phyloP scores from a whole-genome alignment of 495 filamentous ascomycete genomes.

The Lasiosphaeria miniovina region DNA sequence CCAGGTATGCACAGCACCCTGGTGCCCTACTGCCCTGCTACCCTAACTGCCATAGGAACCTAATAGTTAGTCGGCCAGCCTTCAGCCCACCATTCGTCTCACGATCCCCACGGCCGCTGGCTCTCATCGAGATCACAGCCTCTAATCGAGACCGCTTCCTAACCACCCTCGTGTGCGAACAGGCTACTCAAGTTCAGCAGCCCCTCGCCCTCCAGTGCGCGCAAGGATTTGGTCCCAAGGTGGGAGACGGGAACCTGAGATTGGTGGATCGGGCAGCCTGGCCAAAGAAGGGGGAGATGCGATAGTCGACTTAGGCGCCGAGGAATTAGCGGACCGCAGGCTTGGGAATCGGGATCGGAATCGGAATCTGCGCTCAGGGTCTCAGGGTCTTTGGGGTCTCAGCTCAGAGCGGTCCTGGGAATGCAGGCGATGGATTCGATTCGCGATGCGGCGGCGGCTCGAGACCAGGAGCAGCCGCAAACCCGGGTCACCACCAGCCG shows the following conservation, averaged over 20 bases:
- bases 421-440: conserved; percentile 7
- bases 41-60: too few relatives aligned
- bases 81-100: not conserved
- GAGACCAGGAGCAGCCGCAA: not conserved
- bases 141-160: not conserved
- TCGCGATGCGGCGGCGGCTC: not conserved
- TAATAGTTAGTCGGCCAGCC: too few relatives aligned
- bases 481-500: not conserved
- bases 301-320: not conserved
- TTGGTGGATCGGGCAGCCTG: not conserved
- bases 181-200: not conserved
- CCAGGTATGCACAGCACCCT: too few relatives aligned
- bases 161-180: not conserved
- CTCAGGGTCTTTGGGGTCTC: not conserved
- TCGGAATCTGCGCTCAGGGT: not conserved
- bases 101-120: not conserved
- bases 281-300: not conserved
- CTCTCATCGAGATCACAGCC: conserved; percentile 4
- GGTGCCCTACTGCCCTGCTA: too few relatives aligned
- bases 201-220: not conserved
- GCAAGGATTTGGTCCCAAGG: not conserved
- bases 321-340: not conserved
- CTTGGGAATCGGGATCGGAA: not conserved
- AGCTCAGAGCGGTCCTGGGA: too few relatives aligned
- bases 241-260: not conserved